Evolutionary conservation across 345 rosid species (phyloP), one percentile per base, ranked within the genome.

Genomic region (Punica granatum): DNA sequence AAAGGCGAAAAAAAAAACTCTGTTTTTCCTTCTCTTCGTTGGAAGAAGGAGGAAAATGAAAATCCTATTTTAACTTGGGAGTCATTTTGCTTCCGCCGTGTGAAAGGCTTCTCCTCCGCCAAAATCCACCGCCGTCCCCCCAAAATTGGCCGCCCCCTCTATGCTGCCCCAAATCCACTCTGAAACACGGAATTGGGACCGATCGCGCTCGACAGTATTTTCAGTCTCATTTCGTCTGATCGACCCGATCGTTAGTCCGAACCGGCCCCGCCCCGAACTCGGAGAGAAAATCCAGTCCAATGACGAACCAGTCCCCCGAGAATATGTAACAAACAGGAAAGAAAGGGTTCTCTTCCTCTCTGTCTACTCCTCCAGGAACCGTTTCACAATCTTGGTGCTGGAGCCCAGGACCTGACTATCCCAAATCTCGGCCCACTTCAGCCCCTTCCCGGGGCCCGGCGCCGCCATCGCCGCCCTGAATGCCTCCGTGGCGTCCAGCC

Each of bases 401-500:
- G 92, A 85, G 30, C 70, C 78, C 82, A 89, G 0, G 36, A 91
- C 89, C 65, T 81, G 77, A 70, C 70, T 77, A 61, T 86, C 83
- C 98, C 98, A 94, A 36, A 85, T 64, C 33, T 81, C 85, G 60
- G 76, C 76, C 86, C 92, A 84, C 58, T 64, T 36, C 65, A 78
- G 75, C 75, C 86, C 92, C 82, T 59, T 64, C 31, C 67, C 80
- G 33, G 3, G 69, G 53, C 2, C 73, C 67, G 10, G 30, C 36
- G 76, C 41, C 67, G 11, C 70, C 67, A 83, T 66, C 71, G 71
- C 65, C 67, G 65, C 81, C 65, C 46, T 70, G 62, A 91, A 74
- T 46, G 91, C 69, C 67, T 75, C 79, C 74, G 96, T 89, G 25
- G 96, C 94, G 49, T 94, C 97, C n/a, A 94, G 71, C 58, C 85